phyloP scores from a whole-genome alignment of 441 rosid genomes.

The Gossypium laxum region DNA sequence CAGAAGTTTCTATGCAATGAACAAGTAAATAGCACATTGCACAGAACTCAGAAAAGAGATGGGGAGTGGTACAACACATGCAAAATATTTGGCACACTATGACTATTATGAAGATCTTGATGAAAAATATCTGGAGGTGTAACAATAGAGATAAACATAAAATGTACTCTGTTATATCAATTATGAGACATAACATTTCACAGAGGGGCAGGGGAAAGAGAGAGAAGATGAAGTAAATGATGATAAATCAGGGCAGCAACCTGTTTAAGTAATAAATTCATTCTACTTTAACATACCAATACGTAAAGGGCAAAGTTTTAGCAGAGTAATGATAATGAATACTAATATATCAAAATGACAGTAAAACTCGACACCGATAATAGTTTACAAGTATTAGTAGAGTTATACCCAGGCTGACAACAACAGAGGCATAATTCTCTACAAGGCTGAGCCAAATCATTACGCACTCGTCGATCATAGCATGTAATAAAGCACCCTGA shows the following conservation, averaged over 20 bases:
- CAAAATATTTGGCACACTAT: not conserved
- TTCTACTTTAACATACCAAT: not conserved
- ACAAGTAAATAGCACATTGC: not conserved
- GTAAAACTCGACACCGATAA: not conserved
- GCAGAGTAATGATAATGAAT: not conserved
- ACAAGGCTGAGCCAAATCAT: constrained; percentile 95
- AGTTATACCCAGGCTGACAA: constrained; percentile 92
- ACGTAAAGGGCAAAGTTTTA: not conserved
- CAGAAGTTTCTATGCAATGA: not conserved
- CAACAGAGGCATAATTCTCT: constrained; percentile 94
- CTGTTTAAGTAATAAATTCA: not conserved
- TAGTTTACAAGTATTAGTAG: not conserved
- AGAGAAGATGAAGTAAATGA: constrained; percentile 3
- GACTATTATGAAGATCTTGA: not conserved
- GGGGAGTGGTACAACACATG: not conserved
- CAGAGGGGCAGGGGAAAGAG: not conserved
- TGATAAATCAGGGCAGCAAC: not conserved
- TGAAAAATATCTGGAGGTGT: not conserved
- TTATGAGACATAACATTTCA: not conserved
- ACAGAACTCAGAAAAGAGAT: not conserved
- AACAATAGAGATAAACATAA: not conserved
- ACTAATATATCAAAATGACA: not conserved
- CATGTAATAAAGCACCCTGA: constrained; percentile 98
- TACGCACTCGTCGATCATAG: constrained; percentile 94
- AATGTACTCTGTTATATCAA: not conserved